These are phyloP conservation scores for Metschnikowia dekortorum DNA, from an alignment of 805 yeast genomes.

Conservation along the genomic window DNA sequence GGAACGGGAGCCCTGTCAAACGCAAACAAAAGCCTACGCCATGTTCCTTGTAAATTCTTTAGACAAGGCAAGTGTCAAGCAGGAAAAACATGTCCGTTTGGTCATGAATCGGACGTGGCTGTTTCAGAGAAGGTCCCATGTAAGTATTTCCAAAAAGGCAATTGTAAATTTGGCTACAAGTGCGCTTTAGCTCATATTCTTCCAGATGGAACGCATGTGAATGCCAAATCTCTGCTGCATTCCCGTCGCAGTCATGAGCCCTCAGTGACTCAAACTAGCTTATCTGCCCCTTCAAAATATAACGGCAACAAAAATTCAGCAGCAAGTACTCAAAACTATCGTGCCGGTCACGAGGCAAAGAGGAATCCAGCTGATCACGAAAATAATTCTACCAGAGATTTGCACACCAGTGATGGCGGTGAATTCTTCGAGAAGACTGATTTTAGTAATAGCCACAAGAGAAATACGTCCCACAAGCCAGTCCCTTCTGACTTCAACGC, in stretches of 20 bases:
- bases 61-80: slow-evolving; percentile 94
- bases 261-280: not conserved
- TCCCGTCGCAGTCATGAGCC: slow-evolving; percentile 8
- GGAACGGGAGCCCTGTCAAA: slow-evolving; percentile 6
- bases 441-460: not conserved
- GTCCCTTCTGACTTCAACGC: not conserved
- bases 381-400: not conserved
- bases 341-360: not conserved
- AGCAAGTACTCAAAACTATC: not conserved
- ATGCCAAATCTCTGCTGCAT: slow-evolving; percentile 32
- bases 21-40: slow-evolving; percentile 58
- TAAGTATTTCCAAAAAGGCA: slow-evolving; percentile 94
- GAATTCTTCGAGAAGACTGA: not conserved
- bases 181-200: slow-evolving; percentile 91
- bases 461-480: not conserved
- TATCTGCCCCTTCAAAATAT: not conserved
- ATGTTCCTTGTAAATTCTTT: slow-evolving; percentile 94
- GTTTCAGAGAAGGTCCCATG: slow-evolving; percentile 63
- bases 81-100: slow-evolving; percentile 86
- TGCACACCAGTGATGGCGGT: not conserved
- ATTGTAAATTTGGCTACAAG: slow-evolving; percentile 89
- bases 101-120: slow-evolving; percentile 63
- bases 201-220: slow-evolving; percentile 84
- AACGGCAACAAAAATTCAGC: not conserved
- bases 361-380: not conserved